Evolutionary conservation across 768 basidiomycete genomes (phyloP).

Genomic region (Ramaria rubella): DNA sequence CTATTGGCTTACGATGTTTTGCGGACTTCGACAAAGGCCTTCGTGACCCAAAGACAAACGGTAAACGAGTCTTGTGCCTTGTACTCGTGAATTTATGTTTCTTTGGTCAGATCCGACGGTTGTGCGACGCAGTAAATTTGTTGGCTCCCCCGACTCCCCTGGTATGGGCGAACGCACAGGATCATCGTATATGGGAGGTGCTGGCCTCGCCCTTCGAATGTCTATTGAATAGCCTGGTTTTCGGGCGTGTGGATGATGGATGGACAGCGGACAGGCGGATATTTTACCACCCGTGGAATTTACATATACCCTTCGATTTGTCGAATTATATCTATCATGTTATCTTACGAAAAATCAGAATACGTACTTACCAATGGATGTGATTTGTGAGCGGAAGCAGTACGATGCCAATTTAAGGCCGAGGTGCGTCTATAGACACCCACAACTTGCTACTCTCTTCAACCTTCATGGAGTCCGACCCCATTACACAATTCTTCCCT

Average conservation of each 20-base stretch:
- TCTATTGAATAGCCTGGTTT: constrained; percentile 56
- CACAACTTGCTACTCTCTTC: background rate
- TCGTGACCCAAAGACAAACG: constrained; percentile 60
- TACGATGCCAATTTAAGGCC: too few relatives aligned
- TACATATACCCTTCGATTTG: background rate
- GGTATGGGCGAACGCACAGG: constrained; percentile 40
- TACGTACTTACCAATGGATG: too few relatives aligned
- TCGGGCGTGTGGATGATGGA: too few relatives aligned
- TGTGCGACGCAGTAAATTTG: background rate
- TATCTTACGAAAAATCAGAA: too few relatives aligned
- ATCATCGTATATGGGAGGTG: constrained; percentile 46
- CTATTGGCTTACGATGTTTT: constrained; percentile 72
- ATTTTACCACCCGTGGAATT: background rate
- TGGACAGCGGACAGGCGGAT: background rate
- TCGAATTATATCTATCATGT: background rate
- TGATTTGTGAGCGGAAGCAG: too few relatives aligned
- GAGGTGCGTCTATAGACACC: background rate
- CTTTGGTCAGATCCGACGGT: background rate
- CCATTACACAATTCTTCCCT: constrained; percentile 70
- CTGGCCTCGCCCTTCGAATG: constrained; percentile 53
- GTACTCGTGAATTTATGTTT: background rate
- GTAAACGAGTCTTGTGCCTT: constrained; percentile 39
- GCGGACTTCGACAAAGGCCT: constrained; percentile 80
- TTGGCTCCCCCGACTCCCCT: constrained; percentile 30
- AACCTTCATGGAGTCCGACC: constrained; percentile 36